Evolutionary conservation across 257 asterid species (phyloP).

Genomic region (Osmanthus fragrans): DNA sequence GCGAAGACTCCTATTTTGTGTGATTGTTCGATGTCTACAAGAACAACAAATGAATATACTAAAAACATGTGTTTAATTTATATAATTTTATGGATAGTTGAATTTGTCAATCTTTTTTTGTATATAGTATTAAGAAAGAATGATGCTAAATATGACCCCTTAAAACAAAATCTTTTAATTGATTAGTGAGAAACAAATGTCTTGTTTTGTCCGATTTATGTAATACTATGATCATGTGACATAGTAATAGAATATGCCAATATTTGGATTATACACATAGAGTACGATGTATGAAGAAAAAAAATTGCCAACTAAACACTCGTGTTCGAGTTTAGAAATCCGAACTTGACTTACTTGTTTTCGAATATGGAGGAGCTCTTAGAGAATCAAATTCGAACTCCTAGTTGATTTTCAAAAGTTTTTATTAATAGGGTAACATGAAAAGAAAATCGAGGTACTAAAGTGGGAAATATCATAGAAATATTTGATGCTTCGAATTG

Average conservation of each 20-base stretch:
- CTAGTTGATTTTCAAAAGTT: no score
- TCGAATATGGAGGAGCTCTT: not conserved
- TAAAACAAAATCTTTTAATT: not conserved
- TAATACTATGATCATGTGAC: not conserved
- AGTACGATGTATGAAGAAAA: not conserved
- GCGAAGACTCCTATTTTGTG: not conserved
- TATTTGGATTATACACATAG: not conserved
- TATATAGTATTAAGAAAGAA: not conserved
- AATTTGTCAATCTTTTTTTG: not conserved
- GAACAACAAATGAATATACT: not conserved
- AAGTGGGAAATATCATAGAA: no score
- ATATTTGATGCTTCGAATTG: no score
- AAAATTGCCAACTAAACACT: no score
- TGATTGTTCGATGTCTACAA: not conserved
- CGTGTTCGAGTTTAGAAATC: no score
- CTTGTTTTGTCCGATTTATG: not conserved
- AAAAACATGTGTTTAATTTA: not conserved
- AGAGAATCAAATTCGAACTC: no score
- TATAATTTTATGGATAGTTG: not conserved
- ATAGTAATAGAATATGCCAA: not conserved
- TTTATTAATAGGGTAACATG: no score
- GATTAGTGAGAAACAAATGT: not conserved
- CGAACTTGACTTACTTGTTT: not conserved
- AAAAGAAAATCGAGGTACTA: no score
- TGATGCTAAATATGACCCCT: not conserved